Percentiles rank a stretch among this genome's conserved stretches.
phyloP scores from a whole-genome alignment of 75 land plant genomes.

The Pinus tabuliformis region DNA sequence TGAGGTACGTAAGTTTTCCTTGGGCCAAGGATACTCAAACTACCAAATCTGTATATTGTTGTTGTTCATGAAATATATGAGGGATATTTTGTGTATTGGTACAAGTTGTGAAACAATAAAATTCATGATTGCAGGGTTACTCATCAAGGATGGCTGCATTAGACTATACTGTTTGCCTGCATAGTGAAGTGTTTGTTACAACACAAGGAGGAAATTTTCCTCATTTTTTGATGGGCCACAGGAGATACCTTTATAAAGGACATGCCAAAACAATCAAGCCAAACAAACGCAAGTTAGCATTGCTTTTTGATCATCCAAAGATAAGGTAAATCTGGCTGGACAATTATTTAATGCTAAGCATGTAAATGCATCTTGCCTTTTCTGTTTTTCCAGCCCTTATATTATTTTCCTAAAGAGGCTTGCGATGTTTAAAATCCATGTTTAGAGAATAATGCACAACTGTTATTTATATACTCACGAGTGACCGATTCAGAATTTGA shows the following conservation, averaged over 20 bases:
- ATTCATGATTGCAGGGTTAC: conserved; percentile 50
- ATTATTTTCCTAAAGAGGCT: neutral
- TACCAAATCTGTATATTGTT: neutral
- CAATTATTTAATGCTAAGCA: conserved; percentile 25
- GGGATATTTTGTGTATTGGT: neutral
- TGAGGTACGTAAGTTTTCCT: conserved; percentile 38
- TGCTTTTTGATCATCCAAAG: conserved; percentile 74
- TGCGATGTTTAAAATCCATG: neutral
- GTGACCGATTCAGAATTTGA: too few species aligned
- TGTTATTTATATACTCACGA: too few species aligned
- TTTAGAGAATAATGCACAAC: neutral
- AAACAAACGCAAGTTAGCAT: conserved; percentile 89
- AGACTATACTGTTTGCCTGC: conserved; percentile 96
- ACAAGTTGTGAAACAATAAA: neutral
- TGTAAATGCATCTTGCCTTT: neutral
- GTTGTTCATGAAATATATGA: neutral
- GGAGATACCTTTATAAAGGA: conserved; percentile 84
- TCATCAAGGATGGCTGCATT: conserved; percentile 98
- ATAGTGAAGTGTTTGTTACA: conserved; percentile 99
- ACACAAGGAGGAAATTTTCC: conserved; percentile 99
- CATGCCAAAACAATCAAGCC: conserved; percentile 93
- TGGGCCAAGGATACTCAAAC: neutral
- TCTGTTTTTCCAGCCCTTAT: neutral
- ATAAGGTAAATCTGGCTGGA: conserved; percentile 22
- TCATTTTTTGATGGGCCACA: conserved; percentile 94